Conservation (phyloP, 2,329 filamentous ascomycete genomes). For the Fusarium caatingaense region DNA sequence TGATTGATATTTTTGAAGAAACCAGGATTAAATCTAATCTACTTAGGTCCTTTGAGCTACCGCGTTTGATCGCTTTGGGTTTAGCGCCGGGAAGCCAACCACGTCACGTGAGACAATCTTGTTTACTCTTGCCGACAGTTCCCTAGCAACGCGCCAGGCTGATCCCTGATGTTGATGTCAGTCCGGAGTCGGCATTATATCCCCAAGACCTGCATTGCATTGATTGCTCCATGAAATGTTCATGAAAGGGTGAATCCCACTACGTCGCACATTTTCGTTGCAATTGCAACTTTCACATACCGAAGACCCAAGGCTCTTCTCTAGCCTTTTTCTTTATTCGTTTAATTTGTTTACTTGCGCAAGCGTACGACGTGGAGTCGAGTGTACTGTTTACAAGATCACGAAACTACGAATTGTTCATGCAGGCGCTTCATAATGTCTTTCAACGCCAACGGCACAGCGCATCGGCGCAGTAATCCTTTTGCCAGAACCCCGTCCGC, state of each 20-base stretch:
- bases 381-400: constrained; percentile 22
- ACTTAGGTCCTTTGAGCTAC: constrained; percentile 14
- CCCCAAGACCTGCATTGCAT: constrained; percentile 38
- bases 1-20: constrained; percentile 5
- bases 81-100: constrained; percentile 15
- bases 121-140: constrained; percentile 44
- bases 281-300: constrained; percentile 32
- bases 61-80: constrained; percentile 22
- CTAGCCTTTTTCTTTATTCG: constrained; percentile 8
- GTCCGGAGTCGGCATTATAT: constrained; percentile 26
- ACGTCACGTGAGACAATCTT: constrained; percentile 43
- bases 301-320: constrained; percentile 7
- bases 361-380: constrained; percentile 22
- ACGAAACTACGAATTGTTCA: constrained; percentile 44
- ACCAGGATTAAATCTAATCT: constrained; percentile 14
- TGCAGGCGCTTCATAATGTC: constrained; percentile 49
- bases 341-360: constrained; percentile 43
- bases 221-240: constrained; percentile 44
- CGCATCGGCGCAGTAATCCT: constrained; percentile 82
- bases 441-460: constrained; percentile 54
- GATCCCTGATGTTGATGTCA: constrained; percentile 38
- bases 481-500: constrained; percentile 78
- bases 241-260: constrained; percentile 41
- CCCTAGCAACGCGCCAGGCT: constrained; percentile 45
- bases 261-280: constrained; percentile 41